Conservation (phyloP, 768 basidiomycete species). For the Tremella fuciformis region DNA sequence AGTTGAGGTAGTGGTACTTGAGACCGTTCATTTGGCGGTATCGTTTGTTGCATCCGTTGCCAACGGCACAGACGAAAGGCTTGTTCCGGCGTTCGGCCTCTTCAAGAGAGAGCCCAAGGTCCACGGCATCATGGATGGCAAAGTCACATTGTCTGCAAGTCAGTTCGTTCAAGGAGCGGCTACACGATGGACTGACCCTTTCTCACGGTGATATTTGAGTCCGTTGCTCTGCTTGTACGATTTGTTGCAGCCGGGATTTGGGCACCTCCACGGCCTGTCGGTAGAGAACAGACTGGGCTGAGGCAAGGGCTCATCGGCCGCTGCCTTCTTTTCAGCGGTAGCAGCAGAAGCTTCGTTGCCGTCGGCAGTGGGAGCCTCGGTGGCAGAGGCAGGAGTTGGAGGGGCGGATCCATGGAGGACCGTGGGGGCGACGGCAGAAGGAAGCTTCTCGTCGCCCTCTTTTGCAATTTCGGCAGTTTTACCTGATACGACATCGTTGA, state of each 20-base stretch:
- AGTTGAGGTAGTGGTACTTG: constrained; percentile 90
- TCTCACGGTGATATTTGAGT: constrained; percentile 60
- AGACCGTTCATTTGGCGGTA: constrained; percentile 99
- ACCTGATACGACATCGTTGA: constrained; percentile 45
- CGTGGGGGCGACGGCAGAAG: constrained; percentile 43
- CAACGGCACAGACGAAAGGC: constrained; percentile 86
- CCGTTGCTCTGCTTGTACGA: constrained; percentile 94
- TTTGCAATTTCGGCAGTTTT: constrained; percentile 10
- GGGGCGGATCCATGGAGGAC: constrained; percentile 38
- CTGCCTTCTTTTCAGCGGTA: constrained; percentile 5
- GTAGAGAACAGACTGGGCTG: constrained; percentile 48
- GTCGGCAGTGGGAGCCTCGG: constrained; percentile 11
- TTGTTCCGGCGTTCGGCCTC: constrained; percentile 79
- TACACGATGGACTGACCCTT: constrained; percentile 33
- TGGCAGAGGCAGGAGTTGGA: constrained; percentile 2
- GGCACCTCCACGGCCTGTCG: constrained; percentile 61
- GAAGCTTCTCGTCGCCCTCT: constrained; percentile 9
- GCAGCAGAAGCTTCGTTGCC: constrained; percentile 8
- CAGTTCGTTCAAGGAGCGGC: background rate
- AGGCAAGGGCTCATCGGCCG: constrained; percentile 32
- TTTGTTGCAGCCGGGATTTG: constrained; percentile 93
- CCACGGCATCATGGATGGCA: constrained; percentile 75
- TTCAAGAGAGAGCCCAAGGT: constrained; percentile 58
- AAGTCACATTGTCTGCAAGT: constrained; percentile 73
- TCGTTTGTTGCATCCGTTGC: constrained; percentile 61